These are phyloP conservation scores for Gossypium herbaceum DNA, from an alignment of 345 rosid species.

Conservation along the genomic window DNA sequence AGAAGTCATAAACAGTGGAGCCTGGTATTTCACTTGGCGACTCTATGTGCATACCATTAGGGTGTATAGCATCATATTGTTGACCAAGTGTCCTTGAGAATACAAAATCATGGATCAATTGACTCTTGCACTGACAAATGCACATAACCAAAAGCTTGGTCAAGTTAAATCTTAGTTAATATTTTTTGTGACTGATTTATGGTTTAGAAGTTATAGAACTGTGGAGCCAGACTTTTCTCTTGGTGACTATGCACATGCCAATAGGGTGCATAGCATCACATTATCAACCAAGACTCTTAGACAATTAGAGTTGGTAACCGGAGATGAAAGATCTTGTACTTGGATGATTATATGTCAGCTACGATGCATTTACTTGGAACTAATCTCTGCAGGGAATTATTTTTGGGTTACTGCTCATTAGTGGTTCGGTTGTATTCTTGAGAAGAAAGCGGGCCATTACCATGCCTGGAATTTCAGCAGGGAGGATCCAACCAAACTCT, in stretches of 20 bases:
- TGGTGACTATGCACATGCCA: background rate
- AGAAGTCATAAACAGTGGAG: background rate
- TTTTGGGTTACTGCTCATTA: conserved; percentile 49
- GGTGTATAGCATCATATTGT: background rate
- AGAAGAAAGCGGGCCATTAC: conserved; percentile 48
- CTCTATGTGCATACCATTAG: background rate
- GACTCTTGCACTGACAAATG: background rate
- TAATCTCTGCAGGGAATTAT: conserved; percentile 45
- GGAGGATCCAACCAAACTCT: conserved; percentile 55
- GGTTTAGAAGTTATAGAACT: background rate
- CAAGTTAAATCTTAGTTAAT: background rate
- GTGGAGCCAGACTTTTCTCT: background rate
- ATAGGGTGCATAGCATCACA: background rate
- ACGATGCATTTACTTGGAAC: conserved; percentile 1
- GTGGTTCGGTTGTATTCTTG: conserved; percentile 60
- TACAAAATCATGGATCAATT: background rate
- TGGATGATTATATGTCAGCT: background rate
- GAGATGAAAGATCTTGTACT: background rate
- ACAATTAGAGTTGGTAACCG: background rate
- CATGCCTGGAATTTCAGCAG: conserved; percentile 52
- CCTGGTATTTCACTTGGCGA: background rate
- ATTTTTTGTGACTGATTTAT: background rate
- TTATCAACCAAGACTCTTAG: conserved; percentile 1
- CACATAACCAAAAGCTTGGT: background rate
- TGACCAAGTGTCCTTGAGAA: background rate